phyloP scores from a whole-genome alignment of 306 rosid genomes.

The Cicer bijugum region DNA sequence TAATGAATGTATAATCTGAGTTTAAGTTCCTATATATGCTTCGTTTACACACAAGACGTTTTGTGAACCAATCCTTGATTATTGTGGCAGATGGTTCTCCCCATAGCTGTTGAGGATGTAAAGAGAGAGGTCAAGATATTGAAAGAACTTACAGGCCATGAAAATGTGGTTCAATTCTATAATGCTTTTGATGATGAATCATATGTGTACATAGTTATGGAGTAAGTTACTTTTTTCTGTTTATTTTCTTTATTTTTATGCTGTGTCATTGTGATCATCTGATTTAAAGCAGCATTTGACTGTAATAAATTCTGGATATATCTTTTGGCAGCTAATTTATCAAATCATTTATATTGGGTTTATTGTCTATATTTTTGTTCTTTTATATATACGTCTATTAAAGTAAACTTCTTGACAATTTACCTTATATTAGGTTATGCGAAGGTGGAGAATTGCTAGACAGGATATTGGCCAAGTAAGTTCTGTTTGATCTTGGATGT shows the following conservation, averaged over 20 bases:
- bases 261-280: conserved; percentile 14
- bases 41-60: conserved; percentile 24
- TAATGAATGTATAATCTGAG: conserved; percentile 21
- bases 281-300: conserved; percentile 39
- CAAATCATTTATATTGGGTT: conserved; percentile 29
- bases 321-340: conserved; percentile 35
- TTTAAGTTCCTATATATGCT: conserved; percentile 25
- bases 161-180: conserved; percentile 87
- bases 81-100: conserved; percentile 91
- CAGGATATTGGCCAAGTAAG: conserved; percentile 95
- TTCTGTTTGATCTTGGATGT: conserved; percentile 38
- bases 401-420: conserved; percentile 14
- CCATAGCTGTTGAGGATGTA: conserved; percentile 97
- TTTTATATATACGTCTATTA: background rate
- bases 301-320: conserved; percentile 5
- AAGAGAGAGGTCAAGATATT: conserved; percentile 94
- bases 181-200: conserved; percentile 92
- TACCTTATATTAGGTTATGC: conserved; percentile 68
- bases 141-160: conserved; percentile 90
- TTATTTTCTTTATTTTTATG: conserved; percentile 30
- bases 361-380: conserved; percentile 13
- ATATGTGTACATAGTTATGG: conserved; percentile 96
- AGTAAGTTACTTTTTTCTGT: conserved; percentile 61
- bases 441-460: conserved; percentile 98
- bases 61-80: conserved; percentile 40